phyloP scores from a whole-genome alignment of 352 stramenopile genomes.

The Phytophthora ohioensis region DNA sequence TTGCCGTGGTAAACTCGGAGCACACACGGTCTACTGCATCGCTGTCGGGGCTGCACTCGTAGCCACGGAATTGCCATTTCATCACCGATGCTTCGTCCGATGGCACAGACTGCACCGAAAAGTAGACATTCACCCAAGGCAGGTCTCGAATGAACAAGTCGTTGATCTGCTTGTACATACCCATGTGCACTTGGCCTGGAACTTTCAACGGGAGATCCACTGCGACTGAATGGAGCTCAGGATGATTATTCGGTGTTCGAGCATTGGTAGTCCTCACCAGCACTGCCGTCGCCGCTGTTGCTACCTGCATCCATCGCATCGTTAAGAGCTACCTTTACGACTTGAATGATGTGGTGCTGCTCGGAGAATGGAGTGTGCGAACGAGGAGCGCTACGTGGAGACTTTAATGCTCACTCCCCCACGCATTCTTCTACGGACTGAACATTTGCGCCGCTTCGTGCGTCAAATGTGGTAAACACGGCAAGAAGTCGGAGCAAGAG shows the following conservation, averaged over 20 bases:
- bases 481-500: constrained; percentile 23
- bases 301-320: constrained; percentile 15
- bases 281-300: not conserved
- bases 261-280: not conserved
- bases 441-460: constrained; percentile 25
- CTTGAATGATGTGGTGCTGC: not conserved
- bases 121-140: constrained; percentile 38
- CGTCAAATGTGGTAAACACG: constrained; percentile 4
- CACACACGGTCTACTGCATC: constrained; percentile 30
- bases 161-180: constrained; percentile 37
- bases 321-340: not conserved
- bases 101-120: constrained; percentile 37
- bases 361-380: constrained; percentile 25
- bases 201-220: constrained; percentile 41
- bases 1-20: constrained; percentile 33
- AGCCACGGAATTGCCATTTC: constrained; percentile 56
- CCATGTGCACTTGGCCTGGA: constrained; percentile 43
- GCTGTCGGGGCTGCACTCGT: constrained; percentile 37
- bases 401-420: too few relatives aligned
- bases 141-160: constrained; percentile 45
- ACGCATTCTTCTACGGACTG: constrained; percentile 22
- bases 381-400: not conserved
- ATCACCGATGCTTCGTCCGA: constrained; percentile 1
- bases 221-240: constrained; percentile 19
- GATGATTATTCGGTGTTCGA: not conserved